Conservation (phyloP, 1,284 basidiomycete genomes). For the Gastroboletus turbinatus region DNA sequence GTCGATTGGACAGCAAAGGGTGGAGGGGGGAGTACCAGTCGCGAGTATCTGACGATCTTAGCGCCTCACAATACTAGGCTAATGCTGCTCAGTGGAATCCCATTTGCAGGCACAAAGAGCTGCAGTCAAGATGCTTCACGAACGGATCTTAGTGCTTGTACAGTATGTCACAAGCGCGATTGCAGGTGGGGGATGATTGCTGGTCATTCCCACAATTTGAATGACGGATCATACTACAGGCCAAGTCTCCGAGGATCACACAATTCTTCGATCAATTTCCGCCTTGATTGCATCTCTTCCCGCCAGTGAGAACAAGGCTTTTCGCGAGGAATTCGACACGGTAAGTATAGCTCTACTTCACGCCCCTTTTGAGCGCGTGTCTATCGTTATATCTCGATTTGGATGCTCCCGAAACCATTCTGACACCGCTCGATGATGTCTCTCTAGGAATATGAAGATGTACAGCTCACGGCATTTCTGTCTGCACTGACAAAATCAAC, state of each 20-base stretch:
- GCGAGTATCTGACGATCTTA: conserved; percentile 45
- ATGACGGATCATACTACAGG: conserved; percentile 41
- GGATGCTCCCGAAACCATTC: background rate
- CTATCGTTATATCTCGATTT: background rate
- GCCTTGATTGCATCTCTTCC: conserved; percentile 86
- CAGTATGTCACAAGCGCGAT: conserved; percentile 80
- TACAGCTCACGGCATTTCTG: conserved; percentile 88
- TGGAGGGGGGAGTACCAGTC: conserved; percentile 78
- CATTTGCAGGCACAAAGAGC: conserved; percentile 90
- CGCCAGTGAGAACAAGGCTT: conserved; percentile 75
- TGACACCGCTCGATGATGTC: conserved; percentile 6
- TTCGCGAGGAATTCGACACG: conserved; percentile 83
- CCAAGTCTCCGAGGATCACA: conserved; percentile 70
- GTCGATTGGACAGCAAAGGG: conserved; percentile 94
- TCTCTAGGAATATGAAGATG: conserved; percentile 89
- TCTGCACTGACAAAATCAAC: conserved; percentile 87
- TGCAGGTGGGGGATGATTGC: conserved; percentile 51
- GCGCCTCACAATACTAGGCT: background rate
- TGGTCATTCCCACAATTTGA: background rate
- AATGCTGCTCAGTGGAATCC: conserved; percentile 67
- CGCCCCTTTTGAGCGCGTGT: background rate
- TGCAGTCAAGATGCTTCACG: conserved; percentile 94
- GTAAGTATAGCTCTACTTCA: conserved; percentile 43
- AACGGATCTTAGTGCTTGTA: conserved; percentile 81
- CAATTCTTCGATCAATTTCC: conserved; percentile 79